phyloP scores from a whole-genome alignment of 139 green algal species.

The Ettlia oleoabundans region DNA sequence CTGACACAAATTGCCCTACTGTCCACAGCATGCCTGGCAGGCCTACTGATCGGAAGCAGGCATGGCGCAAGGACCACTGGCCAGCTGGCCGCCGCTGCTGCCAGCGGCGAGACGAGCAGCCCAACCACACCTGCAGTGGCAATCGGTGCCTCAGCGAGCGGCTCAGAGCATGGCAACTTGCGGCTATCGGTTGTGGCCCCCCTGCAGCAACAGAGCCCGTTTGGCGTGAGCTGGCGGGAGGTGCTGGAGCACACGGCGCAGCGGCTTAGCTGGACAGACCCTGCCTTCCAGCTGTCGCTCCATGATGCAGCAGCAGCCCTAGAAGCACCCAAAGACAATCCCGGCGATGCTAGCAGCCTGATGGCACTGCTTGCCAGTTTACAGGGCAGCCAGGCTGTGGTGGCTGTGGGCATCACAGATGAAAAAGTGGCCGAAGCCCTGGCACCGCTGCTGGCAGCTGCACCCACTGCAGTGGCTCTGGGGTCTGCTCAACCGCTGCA shows the following conservation, averaged over 20 bases:
- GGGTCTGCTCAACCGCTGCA: neutral
- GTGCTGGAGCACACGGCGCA: constrained; percentile 64
- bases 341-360: neutral
- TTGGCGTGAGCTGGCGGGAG: constrained; percentile 51
- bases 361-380: neutral
- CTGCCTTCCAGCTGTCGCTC: constrained; percentile 43
- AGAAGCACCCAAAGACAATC: too few species aligned
- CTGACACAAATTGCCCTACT: neutral
- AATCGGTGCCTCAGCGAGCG: too few species aligned
- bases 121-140: too few species aligned
- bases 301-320: neutral
- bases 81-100: neutral
- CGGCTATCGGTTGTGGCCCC: constrained; percentile 40
- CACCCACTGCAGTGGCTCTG: constrained; percentile 17
- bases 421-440: neutral
- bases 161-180: too few species aligned
- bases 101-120: neutral
- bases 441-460: constrained; percentile 8
- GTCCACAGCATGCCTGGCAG: neutral
- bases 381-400: neutral
- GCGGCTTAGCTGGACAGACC: constrained; percentile 60
- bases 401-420: constrained; percentile 25
- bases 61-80: too few species aligned
- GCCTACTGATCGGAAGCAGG: neutral
- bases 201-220: constrained; percentile 15